Evolutionary conservation across 805 yeast species (phyloP).

Genomic region (Starmera quercuum): DNA sequence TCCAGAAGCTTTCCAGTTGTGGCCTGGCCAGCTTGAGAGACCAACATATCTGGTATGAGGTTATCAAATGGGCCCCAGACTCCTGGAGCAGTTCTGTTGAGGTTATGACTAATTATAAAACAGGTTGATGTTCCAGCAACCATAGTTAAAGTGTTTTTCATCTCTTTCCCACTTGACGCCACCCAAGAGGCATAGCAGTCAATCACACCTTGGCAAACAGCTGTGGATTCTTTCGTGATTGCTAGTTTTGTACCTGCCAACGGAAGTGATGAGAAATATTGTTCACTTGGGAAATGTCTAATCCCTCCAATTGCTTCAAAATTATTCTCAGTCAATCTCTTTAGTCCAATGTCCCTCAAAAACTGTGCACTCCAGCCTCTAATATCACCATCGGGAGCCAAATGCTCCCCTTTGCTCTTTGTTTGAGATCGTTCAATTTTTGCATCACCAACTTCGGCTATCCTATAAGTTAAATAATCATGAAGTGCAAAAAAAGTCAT

Average conservation of each 20-base stretch:
- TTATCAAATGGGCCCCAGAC: constrained; percentile 56
- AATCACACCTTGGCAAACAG: constrained; percentile 41
- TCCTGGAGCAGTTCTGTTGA: constrained; percentile 25
- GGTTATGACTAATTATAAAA: constrained; percentile 27
- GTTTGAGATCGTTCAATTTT: not conserved
- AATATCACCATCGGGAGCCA: constrained; percentile 49
- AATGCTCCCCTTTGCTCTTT: not conserved
- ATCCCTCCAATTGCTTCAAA: constrained; percentile 23
- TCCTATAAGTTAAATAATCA: constrained; percentile 30
- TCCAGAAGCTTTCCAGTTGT: constrained; percentile 50
- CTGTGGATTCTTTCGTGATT: constrained; percentile 2
- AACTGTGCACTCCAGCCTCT: constrained; percentile 40
- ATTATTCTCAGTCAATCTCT: constrained; percentile 4
- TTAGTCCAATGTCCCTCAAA: constrained; percentile 18
- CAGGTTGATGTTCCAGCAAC: constrained; percentile 63
- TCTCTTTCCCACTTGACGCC: constrained; percentile 23
- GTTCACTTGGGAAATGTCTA: constrained; percentile 9
- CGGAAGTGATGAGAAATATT: constrained; percentile 18
- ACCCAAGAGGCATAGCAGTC: constrained; percentile 56
- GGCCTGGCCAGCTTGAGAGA: constrained; percentile 52
- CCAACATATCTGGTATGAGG: constrained; percentile 21
- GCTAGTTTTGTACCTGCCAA: constrained; percentile 25
- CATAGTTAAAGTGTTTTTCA: constrained; percentile 30
- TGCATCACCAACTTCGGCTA: constrained; percentile 15
- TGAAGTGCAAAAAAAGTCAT: constrained; percentile 43